These are phyloP conservation scores for Viola odorata DNA, from an alignment of 345 rosid species.

Conservation along the genomic window DNA sequence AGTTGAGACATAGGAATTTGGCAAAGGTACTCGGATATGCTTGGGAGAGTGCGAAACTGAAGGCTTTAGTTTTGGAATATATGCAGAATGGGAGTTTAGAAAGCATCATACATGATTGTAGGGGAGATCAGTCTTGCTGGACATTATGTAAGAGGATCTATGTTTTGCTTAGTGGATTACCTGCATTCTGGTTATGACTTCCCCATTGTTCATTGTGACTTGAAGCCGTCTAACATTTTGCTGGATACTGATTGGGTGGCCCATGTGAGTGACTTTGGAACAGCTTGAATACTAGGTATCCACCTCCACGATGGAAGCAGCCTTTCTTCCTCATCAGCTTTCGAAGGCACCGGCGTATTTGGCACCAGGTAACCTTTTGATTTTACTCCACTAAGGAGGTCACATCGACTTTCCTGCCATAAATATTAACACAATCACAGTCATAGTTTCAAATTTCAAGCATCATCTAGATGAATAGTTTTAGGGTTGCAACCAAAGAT, in stretches of 20 bases:
- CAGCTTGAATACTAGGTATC: constrained; percentile 68
- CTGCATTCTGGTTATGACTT: constrained; percentile 67
- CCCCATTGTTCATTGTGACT: constrained; percentile 80
- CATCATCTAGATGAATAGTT: too few relatives aligned
- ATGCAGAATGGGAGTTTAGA: constrained; percentile 86
- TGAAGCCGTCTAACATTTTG: constrained; percentile 83
- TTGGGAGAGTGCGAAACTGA: constrained; percentile 77
- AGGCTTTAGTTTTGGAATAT: constrained; percentile 66
- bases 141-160: constrained; percentile 43
- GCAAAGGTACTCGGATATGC: constrained; percentile 78
- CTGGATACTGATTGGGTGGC: constrained; percentile 56
- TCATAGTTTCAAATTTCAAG: not conserved
- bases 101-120: constrained; percentile 39
- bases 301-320: constrained; percentile 45
- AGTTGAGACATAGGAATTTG: constrained; percentile 65
- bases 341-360: constrained; percentile 85
- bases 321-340: constrained; percentile 50
- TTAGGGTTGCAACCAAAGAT: not conserved
- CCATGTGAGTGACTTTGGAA: constrained; percentile 95
- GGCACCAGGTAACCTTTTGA: constrained; percentile 65
- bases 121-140: constrained; percentile 32
- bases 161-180: constrained; percentile 58
- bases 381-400: not conserved
- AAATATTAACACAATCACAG: not conserved
- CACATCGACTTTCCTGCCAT: not conserved